These are phyloP conservation scores for Arabis alpina DNA, from an alignment of 345 rosid genomes.

Conservation along the genomic window DNA sequence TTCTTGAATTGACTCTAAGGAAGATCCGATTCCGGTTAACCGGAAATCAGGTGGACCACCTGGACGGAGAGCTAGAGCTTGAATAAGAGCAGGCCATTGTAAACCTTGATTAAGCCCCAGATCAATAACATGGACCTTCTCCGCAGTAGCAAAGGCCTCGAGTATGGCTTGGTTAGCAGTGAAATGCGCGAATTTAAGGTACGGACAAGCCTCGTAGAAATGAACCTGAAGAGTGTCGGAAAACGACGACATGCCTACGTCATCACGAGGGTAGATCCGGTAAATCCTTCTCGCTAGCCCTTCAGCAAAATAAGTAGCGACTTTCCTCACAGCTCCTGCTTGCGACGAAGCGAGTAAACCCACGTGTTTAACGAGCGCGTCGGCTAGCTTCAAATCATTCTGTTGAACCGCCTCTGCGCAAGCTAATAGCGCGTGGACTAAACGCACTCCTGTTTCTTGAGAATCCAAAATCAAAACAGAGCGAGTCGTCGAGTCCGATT, in stretches of 20 bases:
- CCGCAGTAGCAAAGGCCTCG: conserved; percentile 62
- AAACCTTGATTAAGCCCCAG: conserved; percentile 76
- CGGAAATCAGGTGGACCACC: conserved; percentile 84
- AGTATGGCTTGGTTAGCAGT: conserved; percentile 95
- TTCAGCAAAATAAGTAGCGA: conserved; percentile 89
- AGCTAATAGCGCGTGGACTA: conserved; percentile 82
- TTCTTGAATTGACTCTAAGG: conserved; percentile 66
- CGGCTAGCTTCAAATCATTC: conserved; percentile 64
- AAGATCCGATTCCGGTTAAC: conserved; percentile 86
- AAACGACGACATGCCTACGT: conserved; percentile 45
- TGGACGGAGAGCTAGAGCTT: conserved; percentile 85
- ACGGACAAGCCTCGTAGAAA: conserved; percentile 91
- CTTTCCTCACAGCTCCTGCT: conserved; percentile 86
- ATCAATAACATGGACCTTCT: conserved; percentile 78
- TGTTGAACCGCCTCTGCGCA: conserved; percentile 88
- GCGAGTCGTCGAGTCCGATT: conserved; percentile 45
- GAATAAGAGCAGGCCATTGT: conserved; percentile 98
- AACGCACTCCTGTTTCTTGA: conserved; percentile 83
- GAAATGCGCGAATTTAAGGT: conserved; percentile 92
- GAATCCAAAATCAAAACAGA: conserved; percentile 78
- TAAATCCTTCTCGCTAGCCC: conserved; percentile 82
- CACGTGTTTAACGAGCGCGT: conserved; percentile 78
- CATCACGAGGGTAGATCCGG: conserved; percentile 58
- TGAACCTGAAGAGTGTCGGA: conserved; percentile 71
- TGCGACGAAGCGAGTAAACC: conserved; percentile 75